phyloP scores from a whole-genome alignment of 495 filamentous ascomycete genomes.

The Penicillium robsamsonii region DNA sequence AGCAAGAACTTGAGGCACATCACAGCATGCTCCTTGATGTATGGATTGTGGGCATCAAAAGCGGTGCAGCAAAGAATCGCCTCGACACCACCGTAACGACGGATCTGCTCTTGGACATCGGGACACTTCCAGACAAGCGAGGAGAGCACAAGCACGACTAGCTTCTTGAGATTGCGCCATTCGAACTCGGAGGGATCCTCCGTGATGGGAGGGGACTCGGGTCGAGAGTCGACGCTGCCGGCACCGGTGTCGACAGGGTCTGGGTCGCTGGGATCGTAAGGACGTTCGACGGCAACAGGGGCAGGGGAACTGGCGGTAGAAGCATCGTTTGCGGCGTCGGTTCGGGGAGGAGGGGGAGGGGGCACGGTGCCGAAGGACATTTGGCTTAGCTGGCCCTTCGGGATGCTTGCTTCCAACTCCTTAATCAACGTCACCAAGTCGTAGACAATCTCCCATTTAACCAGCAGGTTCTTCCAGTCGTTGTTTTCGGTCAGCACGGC shows the following conservation, averaged over 20 bases:
- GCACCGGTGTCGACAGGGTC: constrained; percentile 41
- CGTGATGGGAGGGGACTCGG: constrained; percentile 60
- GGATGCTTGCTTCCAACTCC: constrained; percentile 80
- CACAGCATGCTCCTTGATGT: constrained; percentile 85
- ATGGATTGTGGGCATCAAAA: constrained; percentile 85
- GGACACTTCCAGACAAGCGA: constrained; percentile 78
- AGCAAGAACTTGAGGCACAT: constrained; percentile 87
- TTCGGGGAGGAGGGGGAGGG: constrained; percentile 28
- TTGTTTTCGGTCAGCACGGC: constrained; percentile 83
- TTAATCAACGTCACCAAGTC: constrained; percentile 83
- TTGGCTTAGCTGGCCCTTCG: constrained; percentile 60
- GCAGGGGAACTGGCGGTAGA: constrained; percentile 32
- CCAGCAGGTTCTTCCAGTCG: constrained; percentile 65
- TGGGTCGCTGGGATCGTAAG: constrained; percentile 53
- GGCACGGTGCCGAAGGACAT: constrained; percentile 37
- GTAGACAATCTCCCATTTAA: constrained; percentile 83
- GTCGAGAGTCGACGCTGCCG: constrained; percentile 44
- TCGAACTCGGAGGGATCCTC: constrained; percentile 87
- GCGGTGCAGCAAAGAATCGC: constrained; percentile 81
- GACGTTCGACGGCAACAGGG: constrained; percentile 56
- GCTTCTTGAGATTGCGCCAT: constrained; percentile 90
- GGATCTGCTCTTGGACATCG: constrained; percentile 80
- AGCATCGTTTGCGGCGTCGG: constrained; percentile 29
- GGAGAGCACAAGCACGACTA: constrained; percentile 82
- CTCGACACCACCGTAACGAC: constrained; percentile 76